A percentile compares a stretch with the other conserved stretches of the same genome.
phyloP scores from a whole-genome alignment of 371 early-diverging fungal species.

The Fennellomyces sp. region DNA sequence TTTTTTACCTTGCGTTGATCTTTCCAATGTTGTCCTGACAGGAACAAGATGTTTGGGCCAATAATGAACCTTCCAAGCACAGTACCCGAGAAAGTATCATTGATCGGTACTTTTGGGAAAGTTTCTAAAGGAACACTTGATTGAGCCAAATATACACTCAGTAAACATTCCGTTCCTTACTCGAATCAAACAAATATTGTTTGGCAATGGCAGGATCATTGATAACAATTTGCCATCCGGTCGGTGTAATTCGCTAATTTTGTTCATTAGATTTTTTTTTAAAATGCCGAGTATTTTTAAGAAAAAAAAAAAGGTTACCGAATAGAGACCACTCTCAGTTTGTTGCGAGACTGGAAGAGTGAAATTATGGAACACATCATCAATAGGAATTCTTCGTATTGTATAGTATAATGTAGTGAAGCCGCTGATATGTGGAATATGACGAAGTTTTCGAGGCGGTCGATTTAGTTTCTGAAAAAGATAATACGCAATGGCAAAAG shows the following conservation, averaged over 20 bases:
- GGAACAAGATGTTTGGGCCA: constrained; percentile 21
- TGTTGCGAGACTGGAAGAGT: constrained; percentile 6
- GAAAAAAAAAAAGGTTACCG: background rate
- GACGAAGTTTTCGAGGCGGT: constrained; percentile 11
- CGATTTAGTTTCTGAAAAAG: background rate
- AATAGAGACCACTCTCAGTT: constrained; percentile 6
- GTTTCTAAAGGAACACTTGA: constrained; percentile 8
- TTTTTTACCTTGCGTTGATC: constrained; percentile 23
- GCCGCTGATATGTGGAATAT: constrained; percentile 11
- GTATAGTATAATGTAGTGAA: background rate
- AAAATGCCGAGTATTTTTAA: too few species aligned
- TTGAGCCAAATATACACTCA: background rate
- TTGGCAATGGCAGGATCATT: constrained; percentile 22
- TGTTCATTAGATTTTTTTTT: background rate
- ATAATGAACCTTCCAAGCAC: constrained; percentile 19
- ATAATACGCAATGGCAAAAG: background rate
- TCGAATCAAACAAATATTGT: constrained; percentile 17
- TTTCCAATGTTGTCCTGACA: constrained; percentile 29
- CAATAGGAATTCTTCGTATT: background rate
- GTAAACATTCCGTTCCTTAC: constrained; percentile 6
- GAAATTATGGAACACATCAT: constrained; percentile 1
- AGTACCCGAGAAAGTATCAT: background rate
- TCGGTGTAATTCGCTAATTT: background rate
- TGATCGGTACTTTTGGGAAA: constrained; percentile 21
- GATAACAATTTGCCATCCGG: constrained; percentile 25